These are phyloP conservation scores for Yamadazyma atlantica DNA, from an alignment of 1,139 yeast species.

Conservation along the genomic window DNA sequence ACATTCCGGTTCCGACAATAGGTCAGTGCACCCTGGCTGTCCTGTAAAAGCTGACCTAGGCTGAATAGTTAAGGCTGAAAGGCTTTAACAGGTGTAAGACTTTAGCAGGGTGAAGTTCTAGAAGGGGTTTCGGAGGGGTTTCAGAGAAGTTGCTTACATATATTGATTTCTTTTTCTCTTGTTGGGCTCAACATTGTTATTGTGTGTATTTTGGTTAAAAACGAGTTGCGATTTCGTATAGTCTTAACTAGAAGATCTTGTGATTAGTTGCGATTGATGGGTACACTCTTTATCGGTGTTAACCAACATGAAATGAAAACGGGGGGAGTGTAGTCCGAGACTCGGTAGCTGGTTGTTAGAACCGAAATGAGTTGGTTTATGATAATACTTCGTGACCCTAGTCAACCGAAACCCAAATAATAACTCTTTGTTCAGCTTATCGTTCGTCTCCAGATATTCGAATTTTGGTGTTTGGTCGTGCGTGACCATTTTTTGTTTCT, in stretches of 20 bases:
- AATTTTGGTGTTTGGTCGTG: neutral
- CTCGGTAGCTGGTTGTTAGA: no score
- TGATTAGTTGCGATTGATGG: neutral
- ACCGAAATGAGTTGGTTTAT: no score
- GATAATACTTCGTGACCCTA: no score
- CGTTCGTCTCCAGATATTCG: neutral
- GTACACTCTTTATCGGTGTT: no score
- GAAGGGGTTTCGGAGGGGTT: neutral
- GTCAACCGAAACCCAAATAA: no score
- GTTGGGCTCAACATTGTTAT: neutral
- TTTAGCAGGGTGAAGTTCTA: neutral
- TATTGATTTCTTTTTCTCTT: neutral
- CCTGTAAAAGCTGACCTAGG: no score
- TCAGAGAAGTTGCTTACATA: neutral
- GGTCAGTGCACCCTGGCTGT: no score
- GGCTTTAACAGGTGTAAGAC: neutral
- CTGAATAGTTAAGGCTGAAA: no score
- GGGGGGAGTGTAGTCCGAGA: neutral
- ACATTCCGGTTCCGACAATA: neutral
- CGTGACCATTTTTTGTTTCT: neutral
- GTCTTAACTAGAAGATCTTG: neutral
- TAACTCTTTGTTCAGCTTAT: no score
- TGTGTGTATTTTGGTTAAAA: neutral
- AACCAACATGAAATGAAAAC: neutral
- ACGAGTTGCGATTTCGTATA: neutral